Percentiles rank a stretch among this genome's conserved stretches.
Evolutionary conservation across 1,284 basidiomycete species (phyloP).

Genomic region (Apiotrichum sp.): DNA sequence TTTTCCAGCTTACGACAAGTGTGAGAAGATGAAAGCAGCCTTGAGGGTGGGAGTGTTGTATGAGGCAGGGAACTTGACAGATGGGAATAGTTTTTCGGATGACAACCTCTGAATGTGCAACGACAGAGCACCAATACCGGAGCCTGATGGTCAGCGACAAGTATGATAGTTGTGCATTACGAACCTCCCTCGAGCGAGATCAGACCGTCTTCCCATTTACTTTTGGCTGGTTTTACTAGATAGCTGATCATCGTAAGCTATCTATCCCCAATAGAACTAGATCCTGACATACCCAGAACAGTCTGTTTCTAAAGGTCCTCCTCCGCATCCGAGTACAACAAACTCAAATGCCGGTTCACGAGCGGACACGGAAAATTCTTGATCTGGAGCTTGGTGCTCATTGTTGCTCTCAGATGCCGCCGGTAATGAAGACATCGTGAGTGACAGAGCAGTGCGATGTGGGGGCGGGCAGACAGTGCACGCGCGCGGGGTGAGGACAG

Average conservation of each 20-base stretch:
- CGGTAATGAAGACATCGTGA: too few relatives aligned
- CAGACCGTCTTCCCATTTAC: constrained; percentile 43
- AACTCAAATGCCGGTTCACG: constrained; percentile 39
- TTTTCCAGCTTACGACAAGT: constrained; percentile 33
- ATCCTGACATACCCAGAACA: constrained; percentile 36
- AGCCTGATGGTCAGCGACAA: constrained; percentile 24
- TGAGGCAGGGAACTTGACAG: constrained; percentile 27
- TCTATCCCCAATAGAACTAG: too few relatives aligned
- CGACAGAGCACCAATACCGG: constrained; percentile 42
- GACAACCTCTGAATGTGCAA: constrained; percentile 17
- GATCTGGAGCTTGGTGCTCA: background rate
- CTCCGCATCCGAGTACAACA: constrained; percentile 42
- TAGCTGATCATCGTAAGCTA: constrained; percentile 22
- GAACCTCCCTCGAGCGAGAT: constrained; percentile 45
- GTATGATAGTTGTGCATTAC: constrained; percentile 12
- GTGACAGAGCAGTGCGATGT: too few relatives aligned
- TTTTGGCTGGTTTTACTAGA: constrained; percentile 34
- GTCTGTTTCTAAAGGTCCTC: constrained; percentile 47
- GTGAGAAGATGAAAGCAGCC: constrained; percentile 44
- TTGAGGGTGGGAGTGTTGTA: constrained; percentile 38
- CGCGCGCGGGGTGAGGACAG: too few relatives aligned
- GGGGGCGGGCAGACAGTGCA: too few relatives aligned
- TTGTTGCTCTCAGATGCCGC: background rate
- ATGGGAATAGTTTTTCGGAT: constrained; percentile 28
- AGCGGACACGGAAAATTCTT: too few relatives aligned